Evolutionary conservation across 805 yeast species (phyloP).

Genomic region (Wickerhamiella azyma): DNA sequence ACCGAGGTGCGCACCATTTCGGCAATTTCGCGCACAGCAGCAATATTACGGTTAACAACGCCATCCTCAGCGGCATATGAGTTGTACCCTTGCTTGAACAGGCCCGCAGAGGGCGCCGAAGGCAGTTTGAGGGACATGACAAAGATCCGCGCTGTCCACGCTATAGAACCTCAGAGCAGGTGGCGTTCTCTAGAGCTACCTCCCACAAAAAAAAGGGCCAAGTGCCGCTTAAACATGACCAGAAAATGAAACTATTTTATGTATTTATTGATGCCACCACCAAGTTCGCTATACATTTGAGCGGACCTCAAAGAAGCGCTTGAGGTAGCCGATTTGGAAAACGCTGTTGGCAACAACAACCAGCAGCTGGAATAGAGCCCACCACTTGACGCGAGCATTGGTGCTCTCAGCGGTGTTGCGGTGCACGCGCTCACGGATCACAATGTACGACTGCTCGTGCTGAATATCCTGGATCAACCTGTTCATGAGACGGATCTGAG

Average conservation of each 20-base stretch:
- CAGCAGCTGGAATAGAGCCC: constrained; percentile 84
- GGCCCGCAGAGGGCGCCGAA: constrained; percentile 80
- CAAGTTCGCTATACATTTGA: constrained; percentile 48
- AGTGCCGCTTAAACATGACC: neutral
- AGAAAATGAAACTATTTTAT: neutral
- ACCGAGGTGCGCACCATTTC: constrained; percentile 84
- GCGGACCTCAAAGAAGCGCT: constrained; percentile 90
- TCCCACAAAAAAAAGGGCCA: too few species aligned
- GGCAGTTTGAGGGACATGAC: constrained; percentile 52
- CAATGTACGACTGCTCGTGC: constrained; percentile 81
- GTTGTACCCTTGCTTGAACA: constrained; percentile 91
- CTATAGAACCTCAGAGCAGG: too few species aligned
- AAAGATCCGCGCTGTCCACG: neutral
- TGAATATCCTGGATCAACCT: constrained; percentile 74
- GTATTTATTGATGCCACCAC: neutral
- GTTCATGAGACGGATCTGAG: constrained; percentile 61
- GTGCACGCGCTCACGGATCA: constrained; percentile 92
- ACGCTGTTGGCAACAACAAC: constrained; percentile 78
- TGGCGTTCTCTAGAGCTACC: too few species aligned
- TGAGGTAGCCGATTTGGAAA: constrained; percentile 87
- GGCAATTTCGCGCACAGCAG: constrained; percentile 87
- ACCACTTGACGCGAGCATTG: constrained; percentile 92
- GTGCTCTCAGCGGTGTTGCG: constrained; percentile 98
- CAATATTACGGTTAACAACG: constrained; percentile 80
- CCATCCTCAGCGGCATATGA: constrained; percentile 83